These are phyloP conservation scores for Leccinum aurantiacum DNA, from an alignment of 768 basidiomycete genomes.

Conservation along the genomic window DNA sequence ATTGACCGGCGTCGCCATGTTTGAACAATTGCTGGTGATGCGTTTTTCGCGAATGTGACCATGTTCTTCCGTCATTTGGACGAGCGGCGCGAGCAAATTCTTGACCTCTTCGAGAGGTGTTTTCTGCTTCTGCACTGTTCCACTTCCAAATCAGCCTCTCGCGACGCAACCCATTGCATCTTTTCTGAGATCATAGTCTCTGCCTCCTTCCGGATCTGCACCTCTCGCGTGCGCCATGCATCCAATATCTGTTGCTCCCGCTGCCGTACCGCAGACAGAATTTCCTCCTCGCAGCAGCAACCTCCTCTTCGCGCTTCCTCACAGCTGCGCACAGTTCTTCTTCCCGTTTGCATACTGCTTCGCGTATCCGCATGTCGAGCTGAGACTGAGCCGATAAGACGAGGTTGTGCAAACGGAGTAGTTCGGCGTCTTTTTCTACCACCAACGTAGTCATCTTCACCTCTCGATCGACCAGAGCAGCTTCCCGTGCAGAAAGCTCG, in stretches of 20 bases:
- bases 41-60: constrained; percentile 26
- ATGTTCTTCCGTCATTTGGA: constrained; percentile 35
- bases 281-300: constrained; percentile 69
- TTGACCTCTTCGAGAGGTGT: constrained; percentile 76
- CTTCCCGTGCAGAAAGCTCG: constrained; percentile 60
- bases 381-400: constrained; percentile 41
- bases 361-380: constrained; percentile 49
- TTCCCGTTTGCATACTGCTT: constrained; percentile 62
- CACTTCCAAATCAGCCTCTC: constrained; percentile 51
- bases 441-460: constrained; percentile 46
- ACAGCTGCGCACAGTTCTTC: constrained; percentile 67
- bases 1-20: constrained; percentile 51
- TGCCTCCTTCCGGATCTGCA: constrained; percentile 51
- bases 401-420: constrained; percentile 47
- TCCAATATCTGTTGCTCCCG: constrained; percentile 64
- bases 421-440: constrained; percentile 60
- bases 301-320: constrained; percentile 67
- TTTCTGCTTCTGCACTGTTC: constrained; percentile 55
- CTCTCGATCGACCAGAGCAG: constrained; percentile 55
- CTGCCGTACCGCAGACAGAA: constrained; percentile 62
- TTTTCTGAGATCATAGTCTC: constrained; percentile 39
- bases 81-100: constrained; percentile 58
- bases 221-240: constrained; percentile 57
- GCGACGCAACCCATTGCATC: constrained; percentile 47
- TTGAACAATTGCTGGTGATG: constrained; percentile 18